Conservation (phyloP, 1,139 yeast species). For the Hanseniaspora gamundiae region DNA sequence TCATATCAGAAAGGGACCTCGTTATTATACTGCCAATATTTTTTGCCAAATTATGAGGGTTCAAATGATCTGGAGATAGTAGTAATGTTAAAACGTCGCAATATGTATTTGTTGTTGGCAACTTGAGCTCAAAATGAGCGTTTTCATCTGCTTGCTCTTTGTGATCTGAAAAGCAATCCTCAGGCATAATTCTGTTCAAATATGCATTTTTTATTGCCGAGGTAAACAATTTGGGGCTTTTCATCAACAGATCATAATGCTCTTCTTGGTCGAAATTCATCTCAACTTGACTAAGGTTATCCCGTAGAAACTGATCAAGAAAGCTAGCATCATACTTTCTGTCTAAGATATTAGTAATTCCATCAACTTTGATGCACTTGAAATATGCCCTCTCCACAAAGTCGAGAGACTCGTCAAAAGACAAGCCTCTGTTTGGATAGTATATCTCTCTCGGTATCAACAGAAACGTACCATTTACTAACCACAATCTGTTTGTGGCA, state of each 20-base stretch:
- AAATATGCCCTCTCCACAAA: conserved; percentile 25
- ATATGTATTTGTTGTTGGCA: background rate
- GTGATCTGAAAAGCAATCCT: background rate
- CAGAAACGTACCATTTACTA: conserved; percentile 19
- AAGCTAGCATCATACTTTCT: background rate
- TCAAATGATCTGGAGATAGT: background rate
- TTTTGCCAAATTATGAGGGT: background rate
- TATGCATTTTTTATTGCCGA: background rate
- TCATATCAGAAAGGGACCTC: background rate
- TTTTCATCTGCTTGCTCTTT: conserved; percentile 1
- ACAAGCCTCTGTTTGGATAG: conserved; percentile 23
- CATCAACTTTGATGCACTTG: conserved; percentile 16
- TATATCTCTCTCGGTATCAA: conserved; percentile 20
- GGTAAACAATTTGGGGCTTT: background rate
- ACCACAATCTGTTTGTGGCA: conserved; percentile 22
- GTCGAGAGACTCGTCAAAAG: conserved; percentile 25
- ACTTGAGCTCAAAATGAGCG: conserved; percentile 8
- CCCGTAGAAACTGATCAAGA: background rate
- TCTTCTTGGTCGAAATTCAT: background rate
- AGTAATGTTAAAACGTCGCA: background rate
- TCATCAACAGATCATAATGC: background rate
- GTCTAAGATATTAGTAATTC: conserved; percentile 11
- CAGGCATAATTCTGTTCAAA: background rate
- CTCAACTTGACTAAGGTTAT: background rate
- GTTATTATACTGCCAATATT: background rate